A percentile compares a stretch with the other conserved stretches of the same genome.
phyloP scores from a whole-genome alignment of 768 basidiomycete species.

The Leucogyrophana mollusca region DNA sequence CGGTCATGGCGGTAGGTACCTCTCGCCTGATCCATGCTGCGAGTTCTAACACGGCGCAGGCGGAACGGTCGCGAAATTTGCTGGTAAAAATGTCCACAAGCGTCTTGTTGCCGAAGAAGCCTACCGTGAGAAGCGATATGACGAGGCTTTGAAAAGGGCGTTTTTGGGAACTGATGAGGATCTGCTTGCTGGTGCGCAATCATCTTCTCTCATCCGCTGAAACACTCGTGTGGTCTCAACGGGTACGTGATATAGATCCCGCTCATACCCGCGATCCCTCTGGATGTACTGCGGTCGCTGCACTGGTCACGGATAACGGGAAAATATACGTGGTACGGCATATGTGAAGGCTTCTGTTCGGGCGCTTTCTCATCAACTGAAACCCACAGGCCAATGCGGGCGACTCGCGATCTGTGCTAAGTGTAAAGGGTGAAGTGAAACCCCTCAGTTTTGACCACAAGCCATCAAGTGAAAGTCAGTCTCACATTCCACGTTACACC shows the following conservation, averaged over 20 bases:
- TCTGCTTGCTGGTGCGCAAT: conserved; percentile 69
- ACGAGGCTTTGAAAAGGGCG: conserved; percentile 77
- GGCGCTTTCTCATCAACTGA: conserved; percentile 4
- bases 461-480: conserved; percentile 79
- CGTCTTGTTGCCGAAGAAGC: conserved; percentile 70
- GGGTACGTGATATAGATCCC: conserved; percentile 55
- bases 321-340: conserved; percentile 76
- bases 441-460: conserved; percentile 95
- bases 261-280: conserved; percentile 88
- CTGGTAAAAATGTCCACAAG: conserved; percentile 81
- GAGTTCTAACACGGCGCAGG: conserved; percentile 43
- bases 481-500: conserved; percentile 1
- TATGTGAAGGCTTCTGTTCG: neutral
- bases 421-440: conserved; percentile 82
- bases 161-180: conserved; percentile 97
- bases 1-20: conserved; percentile 85
- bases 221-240: neutral
- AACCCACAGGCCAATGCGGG: conserved; percentile 87
- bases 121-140: conserved; percentile 70
- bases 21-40: conserved; percentile 6
- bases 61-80: conserved; percentile 80
- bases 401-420: conserved; percentile 90
- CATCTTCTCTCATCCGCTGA: conserved; percentile 3
- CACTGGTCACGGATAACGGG: conserved; percentile 72
- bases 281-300: conserved; percentile 93